Evolutionary conservation across 257 asterid species (phyloP), one percentile per base, ranked within the genome.

Genomic region (Anisodus acutangulus): DNA sequence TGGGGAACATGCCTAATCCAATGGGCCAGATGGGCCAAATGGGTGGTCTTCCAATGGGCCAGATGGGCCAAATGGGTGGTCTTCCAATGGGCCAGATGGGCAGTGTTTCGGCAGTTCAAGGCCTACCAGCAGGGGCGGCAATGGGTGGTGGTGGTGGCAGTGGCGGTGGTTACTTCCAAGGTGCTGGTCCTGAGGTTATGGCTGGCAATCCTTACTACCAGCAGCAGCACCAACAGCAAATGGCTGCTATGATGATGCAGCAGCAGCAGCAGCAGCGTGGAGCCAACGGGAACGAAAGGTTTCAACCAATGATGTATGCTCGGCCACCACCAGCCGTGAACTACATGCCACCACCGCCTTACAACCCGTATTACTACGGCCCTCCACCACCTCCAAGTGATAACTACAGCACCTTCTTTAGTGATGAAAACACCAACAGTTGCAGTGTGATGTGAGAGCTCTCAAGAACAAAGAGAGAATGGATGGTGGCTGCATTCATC

Each of bases 281-380:
- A 31, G 98, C 91, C 9, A 88, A 88, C 0, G 99, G 98, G 26
- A 93, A 95, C 54, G 99, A 97, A 88, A 87, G 99, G 93, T 97
- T 93, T 63, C 99, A 97, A 86, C 99, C 95, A 2, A 97, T 95
- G 99, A 94, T 95, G 97, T 97, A 95, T 35, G 98, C 98, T 2
- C 90, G 98, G 22, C 98, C 98, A 2, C 97, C 98, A 1, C 96
- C 99, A 0, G 98, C 97, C 0, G 97, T 93, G 3, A 97, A 95
- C 78, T 97, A 92, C 90, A 90, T 93, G 94, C 98, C 97, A 2
- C 92, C 95, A 0, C 90, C 91, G 69, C 94, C 91, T 2, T 90
- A 93, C 89, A 88, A 93, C 92, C 84, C 84, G 53, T 82, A 82
- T 69, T 63, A 64, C 63, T 69, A 67, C 66, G 10, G 60, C 0